Conservation (phyloP, 2,329 filamentous ascomycete species). For the Pestalotiopsis sp. region DNA sequence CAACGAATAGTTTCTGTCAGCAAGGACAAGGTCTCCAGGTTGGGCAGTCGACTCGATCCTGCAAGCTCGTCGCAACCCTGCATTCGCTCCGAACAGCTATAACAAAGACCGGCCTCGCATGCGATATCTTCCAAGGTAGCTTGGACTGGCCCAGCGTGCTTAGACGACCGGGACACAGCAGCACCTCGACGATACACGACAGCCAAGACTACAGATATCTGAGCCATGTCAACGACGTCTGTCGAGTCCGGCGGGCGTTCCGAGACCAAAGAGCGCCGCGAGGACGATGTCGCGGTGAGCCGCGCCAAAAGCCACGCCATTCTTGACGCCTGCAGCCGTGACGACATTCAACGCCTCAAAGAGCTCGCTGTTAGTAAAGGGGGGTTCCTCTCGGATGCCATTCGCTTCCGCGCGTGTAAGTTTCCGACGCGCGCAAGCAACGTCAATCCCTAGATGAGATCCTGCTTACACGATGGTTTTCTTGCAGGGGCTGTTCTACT, state of each 20-base stretch:
- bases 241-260: conserved; percentile 17
- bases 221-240: conserved; percentile 18
- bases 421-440: conserved; percentile 26
- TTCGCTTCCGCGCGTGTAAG: conserved; percentile 80
- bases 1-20: neutral
- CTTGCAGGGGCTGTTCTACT: conserved; percentile 66
- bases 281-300: conserved; percentile 17
- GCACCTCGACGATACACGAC: neutral
- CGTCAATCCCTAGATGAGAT: neutral
- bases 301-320: conserved; percentile 51
- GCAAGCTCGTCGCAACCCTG: neutral
- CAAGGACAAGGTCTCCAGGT: neutral
- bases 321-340: conserved; percentile 60
- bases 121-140: neutral
- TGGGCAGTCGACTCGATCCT: neutral
- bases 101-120: neutral
- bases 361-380: conserved; percentile 63
- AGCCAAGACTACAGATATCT: neutral
- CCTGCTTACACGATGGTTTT: conserved; percentile 8
- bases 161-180: neutral
- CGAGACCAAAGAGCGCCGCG: conserved; percentile 10
- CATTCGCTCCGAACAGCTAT: neutral
- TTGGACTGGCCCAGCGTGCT: neutral
- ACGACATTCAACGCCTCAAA: conserved; percentile 59
- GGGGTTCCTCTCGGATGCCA: conserved; percentile 67